A percentile compares a stretch with the other conserved stretches of the same genome.
Conservation (phyloP, 331 rosid genomes). For the Acacia concinna region DNA sequence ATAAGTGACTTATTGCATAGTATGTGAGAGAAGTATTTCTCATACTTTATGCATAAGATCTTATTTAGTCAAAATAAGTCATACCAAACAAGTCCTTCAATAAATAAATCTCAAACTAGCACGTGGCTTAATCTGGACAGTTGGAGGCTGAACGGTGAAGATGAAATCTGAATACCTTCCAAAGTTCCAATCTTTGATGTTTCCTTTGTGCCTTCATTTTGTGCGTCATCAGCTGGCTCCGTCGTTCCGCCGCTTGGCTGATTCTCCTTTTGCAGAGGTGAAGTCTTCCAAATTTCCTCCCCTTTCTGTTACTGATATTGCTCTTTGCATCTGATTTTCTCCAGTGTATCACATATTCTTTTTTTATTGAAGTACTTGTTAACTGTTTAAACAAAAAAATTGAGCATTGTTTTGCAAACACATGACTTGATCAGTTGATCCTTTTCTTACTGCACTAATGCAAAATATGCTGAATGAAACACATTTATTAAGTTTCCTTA, state of each 20-base stretch:
- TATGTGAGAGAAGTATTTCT: no score
- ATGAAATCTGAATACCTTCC: background rate
- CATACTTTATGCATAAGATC: no score
- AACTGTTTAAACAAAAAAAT: slow-evolving; percentile 1
- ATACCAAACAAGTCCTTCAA: no score
- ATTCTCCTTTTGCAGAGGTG: background rate
- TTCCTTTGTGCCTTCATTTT: background rate
- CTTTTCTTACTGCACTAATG: background rate
- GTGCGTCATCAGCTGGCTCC: background rate
- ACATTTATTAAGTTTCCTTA: background rate
- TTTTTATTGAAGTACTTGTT: background rate
- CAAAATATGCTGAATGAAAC: slow-evolving; percentile 7
- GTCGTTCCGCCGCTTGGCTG: background rate
- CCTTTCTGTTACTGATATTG: background rate
- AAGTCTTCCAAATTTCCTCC: background rate
- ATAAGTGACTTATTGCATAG: no score
- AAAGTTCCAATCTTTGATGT: background rate
- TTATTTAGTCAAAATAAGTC: no score
- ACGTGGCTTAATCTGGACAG: background rate
- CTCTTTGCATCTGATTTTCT: slow-evolving; percentile 13
- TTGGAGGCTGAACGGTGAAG: background rate
- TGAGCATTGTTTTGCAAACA: background rate
- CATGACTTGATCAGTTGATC: background rate
- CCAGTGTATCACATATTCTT: background rate
- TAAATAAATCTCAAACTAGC: background rate